Conservation (phyloP, 441 rosid species). For the Monsonia emarginata region DNA sequence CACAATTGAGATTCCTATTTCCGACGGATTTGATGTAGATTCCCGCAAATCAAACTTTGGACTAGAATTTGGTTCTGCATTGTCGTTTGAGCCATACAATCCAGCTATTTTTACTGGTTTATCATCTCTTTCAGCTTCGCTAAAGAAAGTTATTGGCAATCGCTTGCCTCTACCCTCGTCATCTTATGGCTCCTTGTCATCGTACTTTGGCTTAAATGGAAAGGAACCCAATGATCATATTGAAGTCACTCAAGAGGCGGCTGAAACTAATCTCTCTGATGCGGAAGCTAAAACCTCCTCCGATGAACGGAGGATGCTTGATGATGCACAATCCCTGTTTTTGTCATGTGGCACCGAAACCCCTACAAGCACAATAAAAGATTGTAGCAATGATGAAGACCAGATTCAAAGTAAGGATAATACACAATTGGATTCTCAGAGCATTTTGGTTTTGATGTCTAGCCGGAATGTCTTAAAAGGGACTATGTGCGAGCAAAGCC, state of each 20-base stretch:
- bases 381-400: slow-evolving; percentile 28
- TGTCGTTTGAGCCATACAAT: slow-evolving; percentile 62
- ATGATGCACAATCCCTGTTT: slow-evolving; percentile 28
- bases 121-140: slow-evolving; percentile 60
- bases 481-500: slow-evolving; percentile 78
- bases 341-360: slow-evolving; percentile 25
- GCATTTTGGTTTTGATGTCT: slow-evolving; percentile 90
- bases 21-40: slow-evolving; percentile 32
- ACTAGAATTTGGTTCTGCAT: slow-evolving; percentile 29
- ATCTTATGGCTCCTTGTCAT: slow-evolving; percentile 39
- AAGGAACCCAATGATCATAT: slow-evolving; percentile 24
- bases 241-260: slow-evolving; percentile 27
- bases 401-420: slow-evolving; percentile 31
- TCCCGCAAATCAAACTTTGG: slow-evolving; percentile 25
- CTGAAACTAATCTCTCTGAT: slow-evolving; percentile 20
- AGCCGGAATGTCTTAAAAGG: slow-evolving; percentile 56
- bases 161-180: slow-evolving; percentile 35
- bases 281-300: slow-evolving; percentile 27
- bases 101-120: slow-evolving; percentile 69
- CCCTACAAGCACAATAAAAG: slow-evolving; percentile 22
- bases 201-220: slow-evolving; percentile 48
- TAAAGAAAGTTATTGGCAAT: slow-evolving; percentile 51
- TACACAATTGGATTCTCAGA: slow-evolving; percentile 44
- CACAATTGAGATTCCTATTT: slow-evolving; percentile 39
- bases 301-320: slow-evolving; percentile 30